Evolutionary conservation across 2,329 filamentous ascomycete species (phyloP).

Genomic region (Onygena corvina): DNA sequence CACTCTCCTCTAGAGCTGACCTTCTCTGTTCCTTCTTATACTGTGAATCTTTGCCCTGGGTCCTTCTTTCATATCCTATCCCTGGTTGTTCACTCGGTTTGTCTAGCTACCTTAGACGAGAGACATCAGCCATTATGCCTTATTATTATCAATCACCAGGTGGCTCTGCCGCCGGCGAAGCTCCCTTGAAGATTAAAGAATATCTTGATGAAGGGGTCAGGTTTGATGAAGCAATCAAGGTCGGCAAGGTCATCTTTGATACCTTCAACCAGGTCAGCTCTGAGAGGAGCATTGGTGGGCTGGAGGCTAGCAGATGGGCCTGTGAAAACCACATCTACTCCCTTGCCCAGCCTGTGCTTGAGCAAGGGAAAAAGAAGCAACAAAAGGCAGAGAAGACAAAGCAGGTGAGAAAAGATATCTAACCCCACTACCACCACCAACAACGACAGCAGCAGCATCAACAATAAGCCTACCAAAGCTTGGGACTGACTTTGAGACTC

Average conservation of each 20-base stretch:
- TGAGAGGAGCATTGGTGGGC: constrained; percentile 7
- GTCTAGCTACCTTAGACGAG: too few species aligned
- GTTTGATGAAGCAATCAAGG: constrained; percentile 1
- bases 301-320: constrained; percentile 14
- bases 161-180: not conserved
- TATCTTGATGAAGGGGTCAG: constrained; percentile 3
- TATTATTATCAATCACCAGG: not conserved
- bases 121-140: not conserved
- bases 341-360: not conserved
- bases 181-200: not conserved
- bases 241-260: constrained; percentile 9
- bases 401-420: not conserved
- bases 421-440: not conserved
- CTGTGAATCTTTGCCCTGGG: too few species aligned
- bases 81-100: too few species aligned
- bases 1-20: too few species aligned
- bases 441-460: not conserved
- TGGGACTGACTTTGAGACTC: not conserved
- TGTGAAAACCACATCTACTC: not conserved
- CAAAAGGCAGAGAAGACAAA: not conserved
- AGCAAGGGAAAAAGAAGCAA: not conserved
- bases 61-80: too few species aligned
- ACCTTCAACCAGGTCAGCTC: constrained; percentile 13
- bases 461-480: not conserved
- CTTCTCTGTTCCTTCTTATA: too few species aligned